Evolutionary conservation across 768 basidiomycete species (phyloP).

Genomic region (Kwoniella sp.): DNA sequence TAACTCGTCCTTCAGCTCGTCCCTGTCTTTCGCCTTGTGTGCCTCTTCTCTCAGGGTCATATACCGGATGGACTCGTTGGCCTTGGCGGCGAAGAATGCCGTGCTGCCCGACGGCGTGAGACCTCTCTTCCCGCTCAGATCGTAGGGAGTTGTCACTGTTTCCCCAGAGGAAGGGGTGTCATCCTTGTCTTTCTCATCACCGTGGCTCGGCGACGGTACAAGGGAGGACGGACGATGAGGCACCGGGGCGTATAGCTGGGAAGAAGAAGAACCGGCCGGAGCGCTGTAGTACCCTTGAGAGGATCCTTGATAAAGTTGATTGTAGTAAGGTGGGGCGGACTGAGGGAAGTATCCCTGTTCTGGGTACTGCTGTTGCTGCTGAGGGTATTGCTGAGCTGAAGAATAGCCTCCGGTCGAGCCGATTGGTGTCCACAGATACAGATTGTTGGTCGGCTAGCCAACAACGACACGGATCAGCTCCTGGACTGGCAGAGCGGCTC

Average conservation of each 20-base stretch:
- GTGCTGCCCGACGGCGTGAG: slow-evolving; percentile 2
- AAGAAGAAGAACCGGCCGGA: background rate
- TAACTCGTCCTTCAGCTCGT: slow-evolving; percentile 40
- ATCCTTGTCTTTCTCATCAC: slow-evolving; percentile 8
- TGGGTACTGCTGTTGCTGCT: slow-evolving; percentile 1
- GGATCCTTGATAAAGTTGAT: slow-evolving; percentile 1
- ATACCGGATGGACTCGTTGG: slow-evolving; percentile 35
- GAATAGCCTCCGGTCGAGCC: slow-evolving; percentile 12
- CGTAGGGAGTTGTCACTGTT: slow-evolving; percentile 19
- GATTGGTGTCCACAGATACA: slow-evolving; percentile 47
- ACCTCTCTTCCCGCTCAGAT: slow-evolving; percentile 3
- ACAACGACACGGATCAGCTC: background rate
- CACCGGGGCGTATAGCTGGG: slow-evolving; percentile 9
- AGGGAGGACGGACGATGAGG: slow-evolving; percentile 10
- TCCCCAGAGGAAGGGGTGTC: slow-evolving; percentile 30
- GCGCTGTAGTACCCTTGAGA: slow-evolving; percentile 16
- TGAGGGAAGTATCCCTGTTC: slow-evolving; percentile 11
- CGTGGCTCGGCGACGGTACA: background rate
- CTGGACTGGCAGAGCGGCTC: no score
- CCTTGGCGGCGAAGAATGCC: slow-evolving; percentile 32
- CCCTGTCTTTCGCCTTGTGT: slow-evolving; percentile 29
- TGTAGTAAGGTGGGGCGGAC: slow-evolving; percentile 14
- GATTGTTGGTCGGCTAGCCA: slow-evolving; percentile 31
- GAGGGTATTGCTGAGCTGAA: background rate
- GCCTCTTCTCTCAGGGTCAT: slow-evolving; percentile 31